Base-by-base conservation (phyloP, 2,329 filamentous ascomycete genomes). In the Exserohilum rostratum region DNA sequence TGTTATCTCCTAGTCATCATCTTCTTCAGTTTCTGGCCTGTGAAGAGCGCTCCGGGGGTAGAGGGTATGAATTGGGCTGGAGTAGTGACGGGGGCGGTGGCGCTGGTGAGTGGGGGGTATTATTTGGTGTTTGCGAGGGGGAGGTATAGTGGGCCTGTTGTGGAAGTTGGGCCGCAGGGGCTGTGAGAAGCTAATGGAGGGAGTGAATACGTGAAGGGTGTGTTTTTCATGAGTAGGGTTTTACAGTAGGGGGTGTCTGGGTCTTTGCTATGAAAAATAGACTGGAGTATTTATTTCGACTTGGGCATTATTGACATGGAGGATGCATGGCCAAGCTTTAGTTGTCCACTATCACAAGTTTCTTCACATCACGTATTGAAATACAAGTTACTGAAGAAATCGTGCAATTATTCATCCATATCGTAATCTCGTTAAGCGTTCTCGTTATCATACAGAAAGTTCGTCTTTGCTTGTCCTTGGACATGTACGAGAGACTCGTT, bases 11-110 rank as follows among this genome's bases (percentile, higher is more conserved):
- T 60, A 1, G 55, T 75, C 7, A 67, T 74, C 25, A 68, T 73
- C 9, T 74, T 75, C 57, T 73, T 74, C 48, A 72, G 67, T 52
- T 73, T 72, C 54, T 75, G 72, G 72, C 72, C 72, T 3, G 64
- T 45, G 3, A 47, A 58, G 13, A 42, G 57, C 2, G 61, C 64
- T 6, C 57, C 60, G 6, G 50, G 65, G 20, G 31, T 65, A 2
- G 55, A 43, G 5, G 42, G 57, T 18, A 74, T 74, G 71, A 75
- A 75, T 20, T 75, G 66, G 62, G 69, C 69, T 2, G 65, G 71
- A 1, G 61, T 74, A 2, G 70, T 75, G 11, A 72, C 69, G 2
- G 69, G 65, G 0, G 58, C 55, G 5, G 70, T 74, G 6, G 55
- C 67, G 0, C 30, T 65, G 0, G 69, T 74, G 25, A 72, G 71